Evolutionary conservation across 805 yeast species (phyloP).

Genomic region (Cyberlindnera mycetangii): DNA sequence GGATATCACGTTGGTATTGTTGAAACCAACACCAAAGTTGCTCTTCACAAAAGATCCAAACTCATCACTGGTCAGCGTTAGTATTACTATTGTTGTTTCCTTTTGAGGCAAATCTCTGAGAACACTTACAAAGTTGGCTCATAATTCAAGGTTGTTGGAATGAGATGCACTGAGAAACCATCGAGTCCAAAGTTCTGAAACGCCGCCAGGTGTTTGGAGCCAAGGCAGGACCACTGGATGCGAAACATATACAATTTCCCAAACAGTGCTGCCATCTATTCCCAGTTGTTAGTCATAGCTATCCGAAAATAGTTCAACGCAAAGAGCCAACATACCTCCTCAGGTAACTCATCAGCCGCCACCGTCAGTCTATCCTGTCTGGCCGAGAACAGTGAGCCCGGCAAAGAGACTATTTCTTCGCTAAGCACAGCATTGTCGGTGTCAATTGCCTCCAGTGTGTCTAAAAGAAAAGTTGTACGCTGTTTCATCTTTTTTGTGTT

Average conservation of each 20-base stretch:
- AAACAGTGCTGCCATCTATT: constrained; percentile 10
- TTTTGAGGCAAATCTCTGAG: neutral
- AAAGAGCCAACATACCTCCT: constrained; percentile 4
- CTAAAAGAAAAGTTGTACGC: constrained; percentile 21
- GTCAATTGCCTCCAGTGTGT: constrained; percentile 22
- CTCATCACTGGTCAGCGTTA: constrained; percentile 13
- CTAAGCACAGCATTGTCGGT: constrained; percentile 24
- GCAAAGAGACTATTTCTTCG: constrained; percentile 17
- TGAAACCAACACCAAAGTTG: constrained; percentile 16
- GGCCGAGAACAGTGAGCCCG: constrained; percentile 18
- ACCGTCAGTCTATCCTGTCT: constrained; percentile 24
- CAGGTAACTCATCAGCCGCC: constrained; percentile 19
- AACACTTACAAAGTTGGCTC: constrained; percentile 21
- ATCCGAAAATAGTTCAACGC: neutral
- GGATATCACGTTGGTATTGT: constrained; percentile 16
- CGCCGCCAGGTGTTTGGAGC: constrained; percentile 1
- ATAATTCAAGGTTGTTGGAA: constrained; percentile 21
- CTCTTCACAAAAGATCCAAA: constrained; percentile 17
- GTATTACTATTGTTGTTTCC: constrained; percentile 1
- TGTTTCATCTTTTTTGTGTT: constrained; percentile 19
- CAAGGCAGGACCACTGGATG: constrained; percentile 19
- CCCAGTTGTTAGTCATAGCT: neutral
- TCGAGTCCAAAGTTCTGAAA: constrained; percentile 22
- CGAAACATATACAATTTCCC: constrained; percentile 19
- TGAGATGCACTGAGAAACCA: constrained; percentile 21